phyloP scores from a whole-genome alignment of 225 moss, liverwort and hornwort genomes.

The Takakia lepidozioides region DNA sequence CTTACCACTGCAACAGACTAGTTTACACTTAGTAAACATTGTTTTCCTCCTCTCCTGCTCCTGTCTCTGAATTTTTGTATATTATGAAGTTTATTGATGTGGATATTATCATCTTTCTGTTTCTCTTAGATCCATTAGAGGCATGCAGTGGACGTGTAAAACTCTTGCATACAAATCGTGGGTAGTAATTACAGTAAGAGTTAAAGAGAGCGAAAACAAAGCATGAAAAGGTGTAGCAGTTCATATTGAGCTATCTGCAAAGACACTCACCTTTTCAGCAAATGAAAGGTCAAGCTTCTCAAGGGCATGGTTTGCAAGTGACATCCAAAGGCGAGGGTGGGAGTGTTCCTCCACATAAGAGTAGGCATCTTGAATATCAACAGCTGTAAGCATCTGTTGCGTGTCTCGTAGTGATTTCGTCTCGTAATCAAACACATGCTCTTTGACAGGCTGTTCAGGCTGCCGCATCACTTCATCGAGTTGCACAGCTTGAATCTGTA shows the following conservation, averaged over 20 bases:
- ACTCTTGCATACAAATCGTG: too few species aligned
- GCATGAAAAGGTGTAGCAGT: too few species aligned
- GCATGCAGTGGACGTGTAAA: too few species aligned
- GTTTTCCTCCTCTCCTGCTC: too few species aligned
- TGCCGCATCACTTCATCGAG: constrained; percentile 84
- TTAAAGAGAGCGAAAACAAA: too few species aligned
- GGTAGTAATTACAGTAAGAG: too few species aligned
- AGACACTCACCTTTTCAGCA: constrained; percentile 66
- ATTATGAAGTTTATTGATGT: too few species aligned
- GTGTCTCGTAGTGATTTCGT: constrained; percentile 91
- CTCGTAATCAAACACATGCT: constrained; percentile 80
- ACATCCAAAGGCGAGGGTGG: constrained; percentile 89
- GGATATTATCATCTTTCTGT: too few species aligned
- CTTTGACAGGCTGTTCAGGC: constrained; percentile 61
- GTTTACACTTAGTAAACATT: too few species aligned
- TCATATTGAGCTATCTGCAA: not conserved
- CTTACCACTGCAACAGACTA: too few species aligned
- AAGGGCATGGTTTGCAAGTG: constrained; percentile 82
- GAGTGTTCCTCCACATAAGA: constrained; percentile 88
- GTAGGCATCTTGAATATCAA: constrained; percentile 92
- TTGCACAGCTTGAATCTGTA: constrained; percentile 82
- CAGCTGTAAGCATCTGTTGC: constrained; percentile 64
- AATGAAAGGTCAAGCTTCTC: constrained; percentile 64
- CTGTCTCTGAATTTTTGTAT: too few species aligned
- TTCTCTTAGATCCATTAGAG: too few species aligned